Base-by-base conservation (phyloP, 75 land plant genomes). In the Larix kaempferi region DNA sequence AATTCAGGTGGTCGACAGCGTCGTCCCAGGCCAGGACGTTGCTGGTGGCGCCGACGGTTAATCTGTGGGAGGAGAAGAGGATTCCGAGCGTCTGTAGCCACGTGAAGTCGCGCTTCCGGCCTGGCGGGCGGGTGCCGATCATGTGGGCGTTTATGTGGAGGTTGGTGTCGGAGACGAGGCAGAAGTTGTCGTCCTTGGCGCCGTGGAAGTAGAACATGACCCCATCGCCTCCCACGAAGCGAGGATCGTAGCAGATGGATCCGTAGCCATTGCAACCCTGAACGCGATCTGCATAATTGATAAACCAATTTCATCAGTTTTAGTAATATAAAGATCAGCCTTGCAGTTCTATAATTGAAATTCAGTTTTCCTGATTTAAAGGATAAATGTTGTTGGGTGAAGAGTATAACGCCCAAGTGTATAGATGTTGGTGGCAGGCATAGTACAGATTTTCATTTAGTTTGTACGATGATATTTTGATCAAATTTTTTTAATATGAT, bases 1-100 rank as follows among this genome's bases (percentile, higher is more conserved):
- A 78, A 7, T 71, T 49, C 33, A 85, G 75, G 13, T 75, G 80
- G 58, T 85, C 87, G 2, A 67, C 71, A 19, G 23, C 61, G 54
- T 79, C 62, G 65, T 78, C 73, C 87, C 87, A 85, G 11, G 16
- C 27, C 15, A 65, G 60, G n/a, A 78, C 83, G 39, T 37, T 80
- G 35, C 33, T 72, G 33, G 87, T 67, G 16, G 71, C 87, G 6
- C 85, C 87, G 15, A 79, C 82, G 5, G 74, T 71, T 17, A 80
- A 77, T 29, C 80, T 78, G 76, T 87, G 87, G 60, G 73, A 16
- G 35, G 61, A 69, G 73, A 25, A 84, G 59, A 91, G 64, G 64
- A 91, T 33, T 10, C 89, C 93, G 12, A 91, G 82, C 13, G 91
- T 88, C 57, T 91, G 89, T 15, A 91, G 78, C 93, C 93, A 91